Evolutionary conservation across 2,329 filamentous ascomycete genomes (phyloP).

Genomic region (Cadophora sp.): DNA sequence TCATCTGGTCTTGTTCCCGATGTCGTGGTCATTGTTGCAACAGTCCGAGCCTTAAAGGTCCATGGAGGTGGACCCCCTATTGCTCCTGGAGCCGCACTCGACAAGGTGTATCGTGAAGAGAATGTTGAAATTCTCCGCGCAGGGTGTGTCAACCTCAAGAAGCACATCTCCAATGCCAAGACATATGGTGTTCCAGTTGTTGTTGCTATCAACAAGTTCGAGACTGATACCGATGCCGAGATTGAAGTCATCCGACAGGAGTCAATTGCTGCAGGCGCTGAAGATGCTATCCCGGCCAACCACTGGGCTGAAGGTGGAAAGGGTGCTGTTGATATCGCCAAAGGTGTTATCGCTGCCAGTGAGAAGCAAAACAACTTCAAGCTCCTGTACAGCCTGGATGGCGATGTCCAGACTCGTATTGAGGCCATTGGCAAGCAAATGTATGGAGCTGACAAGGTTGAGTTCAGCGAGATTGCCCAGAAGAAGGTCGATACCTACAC

Average conservation of each 20-base stretch:
- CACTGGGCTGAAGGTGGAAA: slow-evolving; percentile 97
- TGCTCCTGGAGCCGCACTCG: slow-evolving; percentile 82
- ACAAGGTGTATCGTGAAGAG: slow-evolving; percentile 89
- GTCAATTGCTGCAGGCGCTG: slow-evolving; percentile 87
- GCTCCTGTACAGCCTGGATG: slow-evolving; percentile 82
- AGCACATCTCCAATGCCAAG: slow-evolving; percentile 92
- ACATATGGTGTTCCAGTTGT: slow-evolving; percentile 92
- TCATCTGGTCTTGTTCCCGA: slow-evolving; percentile 92
- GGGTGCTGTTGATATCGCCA: slow-evolving; percentile 87
- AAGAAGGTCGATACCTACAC: slow-evolving; percentile 97
- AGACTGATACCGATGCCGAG: slow-evolving; percentile 92
- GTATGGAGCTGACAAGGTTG: slow-evolving; percentile 90
- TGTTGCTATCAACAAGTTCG: slow-evolving; percentile 96
- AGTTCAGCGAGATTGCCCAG: slow-evolving; percentile 93
- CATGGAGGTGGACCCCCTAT: slow-evolving; percentile 97
- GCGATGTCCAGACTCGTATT: slow-evolving; percentile 85
- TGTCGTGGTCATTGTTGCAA: slow-evolving; percentile 93
- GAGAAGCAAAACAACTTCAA: slow-evolving; percentile 87
- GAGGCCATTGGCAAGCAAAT: slow-evolving; percentile 89
- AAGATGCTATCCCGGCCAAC: slow-evolving; percentile 91
- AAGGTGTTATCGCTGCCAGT: slow-evolving; percentile 82
- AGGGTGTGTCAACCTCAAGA: slow-evolving; percentile 92
- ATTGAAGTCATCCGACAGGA: slow-evolving; percentile 89
- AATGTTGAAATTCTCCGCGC: slow-evolving; percentile 89
- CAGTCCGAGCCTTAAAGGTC: slow-evolving; percentile 93